These are phyloP conservation scores for Xeromyces bisporus DNA, from an alignment of 495 filamentous ascomycete genomes.

Conservation along the genomic window DNA sequence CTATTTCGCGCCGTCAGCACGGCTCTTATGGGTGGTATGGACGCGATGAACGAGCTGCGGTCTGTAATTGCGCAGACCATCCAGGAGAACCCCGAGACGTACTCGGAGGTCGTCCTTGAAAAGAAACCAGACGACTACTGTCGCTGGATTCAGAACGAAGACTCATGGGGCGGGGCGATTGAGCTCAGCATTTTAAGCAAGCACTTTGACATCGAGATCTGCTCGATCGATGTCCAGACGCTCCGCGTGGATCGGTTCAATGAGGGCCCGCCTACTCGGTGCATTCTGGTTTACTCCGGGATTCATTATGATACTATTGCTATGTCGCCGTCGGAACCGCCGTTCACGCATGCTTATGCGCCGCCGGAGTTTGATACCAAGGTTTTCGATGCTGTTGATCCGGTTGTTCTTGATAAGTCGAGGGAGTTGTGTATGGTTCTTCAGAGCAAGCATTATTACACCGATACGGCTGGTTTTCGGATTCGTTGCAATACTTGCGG, in stretches of 20 bases:
- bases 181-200: conserved; percentile 74
- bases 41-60: conserved; percentile 60
- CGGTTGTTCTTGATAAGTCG: conserved; percentile 51
- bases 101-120: conserved; percentile 61
- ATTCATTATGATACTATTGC: conserved; percentile 94
- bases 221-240: conserved; percentile 62
- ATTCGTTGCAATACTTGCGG: conserved; percentile 66
- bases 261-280: conserved; percentile 49
- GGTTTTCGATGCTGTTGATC: conserved; percentile 55
- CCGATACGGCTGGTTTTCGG: conserved; percentile 70
- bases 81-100: conserved; percentile 50
- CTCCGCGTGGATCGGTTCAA: conserved; percentile 62
- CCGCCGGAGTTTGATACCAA: conserved; percentile 60
- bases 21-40: conserved; percentile 53
- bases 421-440: conserved; percentile 54
- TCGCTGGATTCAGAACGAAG: conserved; percentile 61
- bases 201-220: conserved; percentile 77
- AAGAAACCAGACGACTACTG: conserved; percentile 62
- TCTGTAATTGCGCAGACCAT: conserved; percentile 71
- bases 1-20: conserved; percentile 80
- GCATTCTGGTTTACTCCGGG: conserved; percentile 79
- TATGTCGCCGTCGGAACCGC: conserved; percentile 46
- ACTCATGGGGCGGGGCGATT: conserved; percentile 85
- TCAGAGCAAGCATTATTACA: conserved; percentile 66
- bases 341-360: conserved; percentile 36